A percentile compares a stretch with the other conserved stretches of the same genome.
Conservation (phyloP, 306 rosid species). For the Acacia melanoxylon region DNA sequence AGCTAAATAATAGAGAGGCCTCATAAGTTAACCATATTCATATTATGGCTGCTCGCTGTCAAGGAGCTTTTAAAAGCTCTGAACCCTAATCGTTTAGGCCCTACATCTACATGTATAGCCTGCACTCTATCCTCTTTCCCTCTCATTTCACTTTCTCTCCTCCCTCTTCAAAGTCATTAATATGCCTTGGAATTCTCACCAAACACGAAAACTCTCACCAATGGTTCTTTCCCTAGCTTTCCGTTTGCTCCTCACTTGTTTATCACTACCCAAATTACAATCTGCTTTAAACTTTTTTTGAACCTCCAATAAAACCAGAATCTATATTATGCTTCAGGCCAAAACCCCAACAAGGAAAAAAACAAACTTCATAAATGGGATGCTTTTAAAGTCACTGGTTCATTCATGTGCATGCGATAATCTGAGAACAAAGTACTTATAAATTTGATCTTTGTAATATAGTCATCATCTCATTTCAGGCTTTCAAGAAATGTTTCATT, state of each 20-base stretch:
- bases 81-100: neutral
- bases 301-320: neutral
- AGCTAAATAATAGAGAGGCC: neutral
- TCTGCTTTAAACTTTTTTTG: neutral
- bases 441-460: too few species aligned
- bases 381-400: neutral
- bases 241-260: neutral
- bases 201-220: neutral
- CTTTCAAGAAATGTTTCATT: neutral
- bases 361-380: neutral
- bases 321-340: neutral
- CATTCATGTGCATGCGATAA: neutral
- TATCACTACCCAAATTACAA: neutral
- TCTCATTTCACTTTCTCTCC: constrained; percentile 21
- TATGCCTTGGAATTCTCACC: constrained; percentile 28
- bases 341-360: neutral
- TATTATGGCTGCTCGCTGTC: neutral
- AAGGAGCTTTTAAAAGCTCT: constrained; percentile 9
- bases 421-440: too few species aligned
- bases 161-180: constrained; percentile 33
- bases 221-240: neutral
- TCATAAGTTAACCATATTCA: neutral
- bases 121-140: constrained; percentile 1
- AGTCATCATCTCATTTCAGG: neutral
- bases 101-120: constrained; percentile 9